These are phyloP conservation scores for Cephalotrichum gorgonifer DNA, from an alignment of 2,329 filamentous ascomycete genomes.

Conservation along the genomic window DNA sequence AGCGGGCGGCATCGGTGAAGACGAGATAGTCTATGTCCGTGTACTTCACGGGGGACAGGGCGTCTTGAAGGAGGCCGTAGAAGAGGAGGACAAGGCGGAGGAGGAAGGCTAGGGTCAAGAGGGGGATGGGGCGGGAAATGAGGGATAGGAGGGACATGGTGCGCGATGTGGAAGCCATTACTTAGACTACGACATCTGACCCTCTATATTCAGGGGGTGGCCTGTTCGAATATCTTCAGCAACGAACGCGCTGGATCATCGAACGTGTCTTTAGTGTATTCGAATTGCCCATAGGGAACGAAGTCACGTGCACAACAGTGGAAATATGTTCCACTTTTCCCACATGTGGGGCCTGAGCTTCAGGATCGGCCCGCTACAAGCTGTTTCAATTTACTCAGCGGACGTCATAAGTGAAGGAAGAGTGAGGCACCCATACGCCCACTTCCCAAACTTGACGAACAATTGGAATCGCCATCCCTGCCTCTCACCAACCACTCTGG, in stretches of 20 bases:
- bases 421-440: too few species aligned
- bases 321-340: too few species aligned
- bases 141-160: conserved; percentile 5
- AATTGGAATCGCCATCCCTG: too few species aligned
- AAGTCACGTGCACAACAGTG: background rate
- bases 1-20: conserved; percentile 89
- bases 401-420: background rate
- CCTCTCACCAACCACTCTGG: background rate
- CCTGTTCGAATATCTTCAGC: too few species aligned
- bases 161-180: background rate
- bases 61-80: conserved; percentile 90
- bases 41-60: conserved; percentile 86
- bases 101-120: conserved; percentile 47
- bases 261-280: background rate
- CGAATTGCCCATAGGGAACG: background rate
- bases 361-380: background rate
- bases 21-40: conserved; percentile 98
- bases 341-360: background rate
- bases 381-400: background rate
- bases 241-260: too few species aligned
- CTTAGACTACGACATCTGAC: too few species aligned
- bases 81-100: conserved; percentile 67
- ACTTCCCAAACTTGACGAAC: too few species aligned
- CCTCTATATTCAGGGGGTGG: too few species aligned
- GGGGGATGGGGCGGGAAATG: conserved; percentile 13